phyloP scores from a whole-genome alignment of 2,329 filamentous ascomycete genomes.

The Cladosporium sp. region DNA sequence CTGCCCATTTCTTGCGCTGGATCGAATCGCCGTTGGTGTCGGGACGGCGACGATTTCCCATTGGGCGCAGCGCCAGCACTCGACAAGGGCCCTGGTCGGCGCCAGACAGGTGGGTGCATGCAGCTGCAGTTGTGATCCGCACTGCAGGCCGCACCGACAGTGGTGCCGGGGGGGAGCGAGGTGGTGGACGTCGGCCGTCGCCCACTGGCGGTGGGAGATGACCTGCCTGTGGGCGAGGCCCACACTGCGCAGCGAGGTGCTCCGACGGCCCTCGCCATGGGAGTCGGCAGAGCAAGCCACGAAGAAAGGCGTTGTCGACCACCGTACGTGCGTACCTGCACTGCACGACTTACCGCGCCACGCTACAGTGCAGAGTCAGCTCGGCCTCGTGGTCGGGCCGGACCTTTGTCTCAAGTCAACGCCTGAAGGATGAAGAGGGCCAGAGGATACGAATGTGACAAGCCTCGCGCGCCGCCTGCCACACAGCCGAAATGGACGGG shows the following conservation, averaged over 20 bases:
- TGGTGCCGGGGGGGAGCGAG: slow-evolving; percentile 8
- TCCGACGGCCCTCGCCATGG: not conserved
- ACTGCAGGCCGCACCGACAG: not conserved
- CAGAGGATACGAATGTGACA: not conserved
- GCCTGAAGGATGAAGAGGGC: not conserved
- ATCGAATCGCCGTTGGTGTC: not conserved
- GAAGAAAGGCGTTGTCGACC: not conserved
- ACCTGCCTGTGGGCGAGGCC: not conserved
- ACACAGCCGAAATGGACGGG: not conserved
- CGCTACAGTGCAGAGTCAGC: not conserved
- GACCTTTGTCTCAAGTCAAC: not conserved
- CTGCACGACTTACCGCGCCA: no score
- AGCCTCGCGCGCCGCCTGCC: not conserved
- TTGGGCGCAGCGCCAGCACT: not conserved
- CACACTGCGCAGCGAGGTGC: no score
- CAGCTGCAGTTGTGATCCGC: slow-evolving; percentile 8
- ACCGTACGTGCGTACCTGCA: no score
- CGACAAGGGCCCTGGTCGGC: slow-evolving; percentile 4
- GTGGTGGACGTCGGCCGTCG: not conserved
- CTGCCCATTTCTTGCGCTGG: not conserved
- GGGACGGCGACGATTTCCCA: not conserved
- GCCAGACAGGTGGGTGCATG: slow-evolving; percentile 5
- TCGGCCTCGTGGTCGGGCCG: not conserved
- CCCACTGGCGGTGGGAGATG: not conserved
- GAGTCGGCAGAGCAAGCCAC: not conserved